phyloP scores from a whole-genome alignment of 1,284 basidiomycete genomes.

The Moesziomyces aphidis region DNA sequence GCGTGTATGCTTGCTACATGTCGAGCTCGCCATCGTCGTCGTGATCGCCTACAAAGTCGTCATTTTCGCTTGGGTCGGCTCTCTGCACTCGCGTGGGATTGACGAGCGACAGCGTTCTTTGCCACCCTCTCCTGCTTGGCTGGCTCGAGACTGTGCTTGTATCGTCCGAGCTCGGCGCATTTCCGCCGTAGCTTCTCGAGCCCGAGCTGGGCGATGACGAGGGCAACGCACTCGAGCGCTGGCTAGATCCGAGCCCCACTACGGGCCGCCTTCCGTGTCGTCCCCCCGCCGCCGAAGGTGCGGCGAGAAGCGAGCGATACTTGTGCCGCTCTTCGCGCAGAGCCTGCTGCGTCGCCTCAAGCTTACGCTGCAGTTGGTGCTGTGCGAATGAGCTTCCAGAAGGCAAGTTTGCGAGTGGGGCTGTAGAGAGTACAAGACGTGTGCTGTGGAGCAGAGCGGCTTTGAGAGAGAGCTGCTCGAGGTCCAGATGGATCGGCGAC shows the following conservation, averaged over 20 bases:
- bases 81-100: constrained; percentile 35
- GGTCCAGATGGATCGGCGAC: constrained; percentile 10
- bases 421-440: background rate
- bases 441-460: constrained; percentile 11
- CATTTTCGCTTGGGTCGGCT: constrained; percentile 34
- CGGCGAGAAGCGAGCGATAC: constrained; percentile 46
- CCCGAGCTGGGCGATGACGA: constrained; percentile 6
- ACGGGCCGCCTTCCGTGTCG: constrained; percentile 17
- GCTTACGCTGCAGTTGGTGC: constrained; percentile 12
- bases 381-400: background rate
- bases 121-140: constrained; percentile 1
- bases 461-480: constrained; percentile 2
- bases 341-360: constrained; percentile 30
- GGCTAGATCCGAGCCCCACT: constrained; percentile 11
- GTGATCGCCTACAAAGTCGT: constrained; percentile 31
- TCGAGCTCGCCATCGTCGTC: constrained; percentile 1
- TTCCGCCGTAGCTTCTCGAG: constrained; percentile 1
- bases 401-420: background rate
- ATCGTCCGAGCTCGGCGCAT: constrained; percentile 22
- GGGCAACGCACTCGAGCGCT: background rate
- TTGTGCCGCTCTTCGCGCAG: constrained; percentile 43
- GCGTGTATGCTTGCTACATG: constrained; percentile 3
- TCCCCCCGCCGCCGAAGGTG: constrained; percentile 9
- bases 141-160: background rate
- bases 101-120: constrained; percentile 24